Percentiles rank a stretch among this genome's conserved stretches.
Conservation (phyloP, 441 rosid species). For the Corymbia calophylla region DNA sequence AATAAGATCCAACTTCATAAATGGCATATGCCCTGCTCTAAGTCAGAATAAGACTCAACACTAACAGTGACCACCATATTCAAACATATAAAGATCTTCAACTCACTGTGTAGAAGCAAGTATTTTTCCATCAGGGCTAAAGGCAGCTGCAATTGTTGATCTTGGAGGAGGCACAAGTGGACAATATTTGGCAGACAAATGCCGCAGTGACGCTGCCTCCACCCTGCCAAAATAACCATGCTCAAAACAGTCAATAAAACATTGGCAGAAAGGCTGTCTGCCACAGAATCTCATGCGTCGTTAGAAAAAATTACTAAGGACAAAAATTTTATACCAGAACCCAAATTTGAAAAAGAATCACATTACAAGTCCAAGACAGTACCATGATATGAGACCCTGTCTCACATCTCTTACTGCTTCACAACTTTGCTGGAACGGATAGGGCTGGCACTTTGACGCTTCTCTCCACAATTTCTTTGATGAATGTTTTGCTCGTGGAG, state of each 20-base stretch:
- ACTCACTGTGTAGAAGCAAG: slow-evolving; percentile 92
- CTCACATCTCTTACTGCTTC: slow-evolving; percentile 31
- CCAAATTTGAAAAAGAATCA: neutral
- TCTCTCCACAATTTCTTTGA: slow-evolving; percentile 45
- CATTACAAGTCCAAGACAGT: neutral
- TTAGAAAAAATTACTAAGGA: neutral
- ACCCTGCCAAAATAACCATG: slow-evolving; percentile 36
- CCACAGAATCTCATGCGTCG: neutral
- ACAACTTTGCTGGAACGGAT: slow-evolving; percentile 19
- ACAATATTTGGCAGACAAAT: slow-evolving; percentile 77
- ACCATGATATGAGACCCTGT: slow-evolving; percentile 57
- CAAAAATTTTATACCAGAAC: neutral
- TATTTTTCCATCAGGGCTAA: slow-evolving; percentile 80
- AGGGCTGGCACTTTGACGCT: slow-evolving; percentile 7
- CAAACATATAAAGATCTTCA: neutral
- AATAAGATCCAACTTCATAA: neutral
- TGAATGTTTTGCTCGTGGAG: slow-evolving; percentile 39
- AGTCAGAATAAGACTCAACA: neutral
- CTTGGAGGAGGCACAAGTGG: slow-evolving; percentile 74
- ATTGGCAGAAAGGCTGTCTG: neutral
- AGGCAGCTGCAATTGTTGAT: slow-evolving; percentile 93
- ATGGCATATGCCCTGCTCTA: neutral
- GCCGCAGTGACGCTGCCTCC: slow-evolving; percentile 75
- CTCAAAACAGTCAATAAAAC: neutral
- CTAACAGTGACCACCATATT: neutral